phyloP scores from a whole-genome alignment of 2,329 filamentous ascomycete genomes.

The Fusarium sp. region DNA sequence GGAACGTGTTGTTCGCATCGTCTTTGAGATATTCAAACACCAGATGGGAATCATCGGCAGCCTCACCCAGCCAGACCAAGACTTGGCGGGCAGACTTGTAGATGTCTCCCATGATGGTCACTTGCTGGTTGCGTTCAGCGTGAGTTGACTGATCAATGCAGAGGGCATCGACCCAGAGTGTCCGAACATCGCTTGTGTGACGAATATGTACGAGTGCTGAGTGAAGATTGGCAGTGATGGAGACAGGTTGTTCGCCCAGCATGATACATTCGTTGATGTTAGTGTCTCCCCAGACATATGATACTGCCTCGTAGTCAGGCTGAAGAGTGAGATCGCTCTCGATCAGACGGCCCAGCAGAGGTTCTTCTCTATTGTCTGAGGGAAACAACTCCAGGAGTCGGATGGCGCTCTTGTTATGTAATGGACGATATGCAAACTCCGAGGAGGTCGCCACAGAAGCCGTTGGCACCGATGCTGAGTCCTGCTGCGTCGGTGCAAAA shows the following conservation, averaged over 20 bases:
- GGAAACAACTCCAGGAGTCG: constrained; percentile 11
- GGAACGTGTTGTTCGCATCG: neutral
- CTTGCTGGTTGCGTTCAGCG: constrained; percentile 26
- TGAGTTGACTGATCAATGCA: constrained; percentile 9
- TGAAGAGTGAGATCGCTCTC: constrained; percentile 22
- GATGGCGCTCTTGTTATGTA: constrained; percentile 7
- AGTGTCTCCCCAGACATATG: constrained; percentile 25
- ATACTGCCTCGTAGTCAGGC: constrained; percentile 18
- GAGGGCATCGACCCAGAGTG: constrained; percentile 13
- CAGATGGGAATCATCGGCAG: neutral
- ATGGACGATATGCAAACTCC: neutral
- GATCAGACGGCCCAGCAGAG: neutral
- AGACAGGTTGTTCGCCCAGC: neutral
- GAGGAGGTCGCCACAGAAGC: neutral
- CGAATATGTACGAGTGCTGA: constrained; percentile 13
- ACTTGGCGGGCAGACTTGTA: constrained; percentile 26
- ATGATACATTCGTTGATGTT: neutral
- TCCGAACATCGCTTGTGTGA: neutral
- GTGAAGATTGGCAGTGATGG: constrained; percentile 16
- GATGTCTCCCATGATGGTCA: constrained; percentile 26
- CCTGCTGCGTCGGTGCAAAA: neutral
- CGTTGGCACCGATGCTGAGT: neutral
- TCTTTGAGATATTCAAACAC: constrained; percentile 16
- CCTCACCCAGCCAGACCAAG: constrained; percentile 16
- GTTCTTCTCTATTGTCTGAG: neutral